These are phyloP conservation scores for Bacidia gigantensis DNA, from an alignment of 495 filamentous ascomycete species.

Conservation along the genomic window DNA sequence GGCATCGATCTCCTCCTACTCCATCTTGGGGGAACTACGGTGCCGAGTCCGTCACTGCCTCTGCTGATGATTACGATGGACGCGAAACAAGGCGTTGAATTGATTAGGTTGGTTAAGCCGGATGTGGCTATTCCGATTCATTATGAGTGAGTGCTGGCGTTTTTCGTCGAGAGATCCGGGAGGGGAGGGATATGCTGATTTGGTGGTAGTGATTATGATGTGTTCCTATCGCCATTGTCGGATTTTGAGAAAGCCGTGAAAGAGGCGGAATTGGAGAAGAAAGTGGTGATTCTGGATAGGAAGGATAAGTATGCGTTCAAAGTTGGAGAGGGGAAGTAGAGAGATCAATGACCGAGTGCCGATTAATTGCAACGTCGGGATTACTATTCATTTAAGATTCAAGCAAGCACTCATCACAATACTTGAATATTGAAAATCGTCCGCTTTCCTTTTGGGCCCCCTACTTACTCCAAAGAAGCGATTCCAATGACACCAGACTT, in stretches of 20 bases:
- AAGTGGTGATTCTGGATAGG: conserved; percentile 49
- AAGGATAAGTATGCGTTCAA: conserved; percentile 44
- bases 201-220: conserved; percentile 40
- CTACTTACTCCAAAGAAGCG: too few species aligned
- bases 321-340: too few species aligned
- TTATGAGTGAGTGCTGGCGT: conserved; percentile 33
- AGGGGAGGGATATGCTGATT: not conserved
- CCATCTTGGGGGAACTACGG: conserved; percentile 52
- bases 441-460: too few species aligned
- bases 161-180: not conserved
- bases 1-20: conserved; percentile 56
- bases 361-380: too few species aligned
- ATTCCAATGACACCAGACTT: too few species aligned
- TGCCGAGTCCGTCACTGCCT: conserved; percentile 42
- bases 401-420: too few species aligned
- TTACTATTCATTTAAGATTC: too few species aligned
- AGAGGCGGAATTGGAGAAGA: conserved; percentile 33
- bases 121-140: conserved; percentile 57
- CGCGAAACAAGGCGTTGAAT: conserved; percentile 44
- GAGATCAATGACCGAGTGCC: too few species aligned
- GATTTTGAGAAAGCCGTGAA: conserved; percentile 46
- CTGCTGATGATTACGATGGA: conserved; percentile 66
- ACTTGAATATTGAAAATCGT: too few species aligned
- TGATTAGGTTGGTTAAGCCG: conserved; percentile 46
- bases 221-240: conserved; percentile 42